Conservation (phyloP, 371 early-diverging fungal species). For the Apophysomyces elegans region DNA sequence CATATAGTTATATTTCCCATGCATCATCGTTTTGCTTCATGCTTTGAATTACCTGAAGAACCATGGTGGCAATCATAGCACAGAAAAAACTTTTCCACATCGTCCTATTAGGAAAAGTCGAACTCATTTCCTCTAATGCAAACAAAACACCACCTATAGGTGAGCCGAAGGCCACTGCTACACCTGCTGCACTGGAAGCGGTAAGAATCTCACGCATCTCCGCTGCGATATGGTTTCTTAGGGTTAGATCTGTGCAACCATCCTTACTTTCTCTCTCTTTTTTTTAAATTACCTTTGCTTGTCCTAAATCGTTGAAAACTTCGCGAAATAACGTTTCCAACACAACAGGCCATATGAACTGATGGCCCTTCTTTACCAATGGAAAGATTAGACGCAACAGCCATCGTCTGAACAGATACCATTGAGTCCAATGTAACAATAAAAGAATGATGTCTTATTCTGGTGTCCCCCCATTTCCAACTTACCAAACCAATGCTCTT, state of each 20-base stretch:
- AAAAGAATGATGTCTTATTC: too few relatives aligned
- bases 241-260: background rate
- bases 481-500: constrained; percentile 84
- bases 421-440: too few relatives aligned
- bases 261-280: background rate
- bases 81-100: constrained; percentile 96
- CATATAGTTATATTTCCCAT: background rate
- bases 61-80: constrained; percentile 89
- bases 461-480: background rate
- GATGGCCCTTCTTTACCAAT: constrained; percentile 97
- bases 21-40: background rate
- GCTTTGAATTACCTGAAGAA: constrained; percentile 67
- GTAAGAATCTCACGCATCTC: constrained; percentile 92
- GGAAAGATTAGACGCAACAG: constrained; percentile 87
- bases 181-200: constrained; percentile 92
- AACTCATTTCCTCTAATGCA: constrained; percentile 96
- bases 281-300: constrained; percentile 67
- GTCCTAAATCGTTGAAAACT: constrained; percentile 83
- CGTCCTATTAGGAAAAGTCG: constrained; percentile 92
- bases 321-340: constrained; percentile 88
- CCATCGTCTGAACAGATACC: constrained; percentile 58
- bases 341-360: constrained; percentile 92
- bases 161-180: constrained; percentile 34
- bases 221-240: constrained; percentile 38
- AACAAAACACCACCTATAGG: constrained; percentile 94